Conservation (phyloP, 345 rosid species). For the Sapria himalayana region DNA sequence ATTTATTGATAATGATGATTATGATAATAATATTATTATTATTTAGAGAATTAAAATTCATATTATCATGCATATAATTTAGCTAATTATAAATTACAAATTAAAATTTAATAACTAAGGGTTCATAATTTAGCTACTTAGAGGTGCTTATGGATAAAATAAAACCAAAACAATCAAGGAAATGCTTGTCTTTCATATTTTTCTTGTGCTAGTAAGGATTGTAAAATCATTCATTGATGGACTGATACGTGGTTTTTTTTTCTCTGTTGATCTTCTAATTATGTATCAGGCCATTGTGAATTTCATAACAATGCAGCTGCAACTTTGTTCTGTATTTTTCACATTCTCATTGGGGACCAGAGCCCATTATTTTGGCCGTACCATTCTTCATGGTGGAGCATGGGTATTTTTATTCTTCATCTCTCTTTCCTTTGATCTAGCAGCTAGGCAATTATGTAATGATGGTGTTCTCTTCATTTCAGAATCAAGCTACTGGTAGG, state of each 20-base stretch:
- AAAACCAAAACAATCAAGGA: too few relatives aligned
- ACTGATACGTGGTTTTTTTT: conserved; percentile 2
- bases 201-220: too few relatives aligned
- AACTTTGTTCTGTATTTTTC: conserved; percentile 91
- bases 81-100: too few relatives aligned
- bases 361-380: conserved; percentile 92
- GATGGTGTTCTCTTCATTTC: conserved; percentile 11
- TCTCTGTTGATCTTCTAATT: conserved; percentile 4
- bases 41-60: too few relatives aligned
- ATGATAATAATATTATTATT: too few relatives aligned
- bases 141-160: too few relatives aligned
- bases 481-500: conserved; percentile 96
- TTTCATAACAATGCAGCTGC: conserved; percentile 87
- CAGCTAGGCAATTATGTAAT: conserved; percentile 5
- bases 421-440: neutral
- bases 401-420: conserved; percentile 27
- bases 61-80: too few relatives aligned
- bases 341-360: conserved; percentile 90
- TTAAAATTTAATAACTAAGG: too few relatives aligned
- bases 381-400: conserved; percentile 97
- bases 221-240: neutral
- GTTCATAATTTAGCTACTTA: too few relatives aligned
- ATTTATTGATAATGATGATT: too few relatives aligned
- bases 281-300: conserved; percentile 66
- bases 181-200: too few relatives aligned